These are phyloP conservation scores for Alternaria panax DNA, from an alignment of 2,329 filamentous ascomycete genomes.

Conservation along the genomic window DNA sequence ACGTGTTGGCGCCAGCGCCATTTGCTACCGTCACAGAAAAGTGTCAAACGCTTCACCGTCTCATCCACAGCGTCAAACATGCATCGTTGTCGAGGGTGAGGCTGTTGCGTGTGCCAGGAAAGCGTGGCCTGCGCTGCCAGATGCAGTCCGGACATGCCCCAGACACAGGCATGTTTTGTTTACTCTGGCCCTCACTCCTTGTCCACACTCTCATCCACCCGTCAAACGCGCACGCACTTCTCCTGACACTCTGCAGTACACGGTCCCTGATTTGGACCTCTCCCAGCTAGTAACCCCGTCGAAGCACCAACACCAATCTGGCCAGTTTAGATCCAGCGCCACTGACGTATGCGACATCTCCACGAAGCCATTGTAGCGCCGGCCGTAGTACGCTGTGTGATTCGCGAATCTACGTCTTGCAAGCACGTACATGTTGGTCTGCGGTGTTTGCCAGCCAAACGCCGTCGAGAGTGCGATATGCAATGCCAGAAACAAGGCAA, in stretches of 20 bases:
- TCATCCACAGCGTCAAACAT: background rate
- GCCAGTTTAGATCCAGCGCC: background rate
- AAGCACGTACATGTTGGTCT: background rate
- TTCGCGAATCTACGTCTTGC: background rate
- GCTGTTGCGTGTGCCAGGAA: background rate
- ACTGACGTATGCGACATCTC: constrained; percentile 1
- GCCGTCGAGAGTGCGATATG: background rate
- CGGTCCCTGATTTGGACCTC: constrained; percentile 4
- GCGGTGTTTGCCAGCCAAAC: background rate
- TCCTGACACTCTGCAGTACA: background rate
- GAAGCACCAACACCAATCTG: background rate
- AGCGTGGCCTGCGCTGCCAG: background rate
- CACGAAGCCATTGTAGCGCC: constrained; percentile 1
- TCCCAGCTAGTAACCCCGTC: background rate
- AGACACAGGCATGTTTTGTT: background rate
- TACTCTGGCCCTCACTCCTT: background rate
- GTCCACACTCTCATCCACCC: background rate
- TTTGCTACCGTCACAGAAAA: constrained; percentile 3
- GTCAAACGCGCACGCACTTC: background rate
- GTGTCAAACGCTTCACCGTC: constrained; percentile 11
- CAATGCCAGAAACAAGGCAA: background rate
- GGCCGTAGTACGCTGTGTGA: background rate
- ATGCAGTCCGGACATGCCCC: background rate
- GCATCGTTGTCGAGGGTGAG: background rate
- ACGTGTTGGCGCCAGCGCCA: constrained; percentile 9